Conservation (phyloP, 106 monocot genomes). For the Dendrobium huoshanense region DNA sequence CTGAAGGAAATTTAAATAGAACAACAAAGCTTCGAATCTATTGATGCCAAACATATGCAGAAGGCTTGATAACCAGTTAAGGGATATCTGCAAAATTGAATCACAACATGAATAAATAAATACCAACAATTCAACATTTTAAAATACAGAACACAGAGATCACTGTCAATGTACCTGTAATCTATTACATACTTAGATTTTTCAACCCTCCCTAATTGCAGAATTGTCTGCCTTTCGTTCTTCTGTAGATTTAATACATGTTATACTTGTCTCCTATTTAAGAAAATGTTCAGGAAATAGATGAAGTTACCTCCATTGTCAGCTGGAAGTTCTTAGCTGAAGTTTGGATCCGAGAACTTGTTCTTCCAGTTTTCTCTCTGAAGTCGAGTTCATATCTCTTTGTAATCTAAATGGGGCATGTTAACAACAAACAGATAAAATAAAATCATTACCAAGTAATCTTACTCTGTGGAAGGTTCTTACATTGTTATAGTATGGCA, state of each 20-base stretch:
- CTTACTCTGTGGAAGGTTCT: background rate
- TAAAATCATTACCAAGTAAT: background rate
- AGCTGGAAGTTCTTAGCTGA: slow-evolving; percentile 95
- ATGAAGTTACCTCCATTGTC: slow-evolving; percentile 60
- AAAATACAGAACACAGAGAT: background rate
- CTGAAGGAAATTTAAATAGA: slow-evolving; percentile 28
- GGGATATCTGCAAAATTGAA: slow-evolving; percentile 52
- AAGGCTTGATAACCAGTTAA: slow-evolving; percentile 97
- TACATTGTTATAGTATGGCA: slow-evolving; percentile 75
- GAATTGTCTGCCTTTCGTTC: slow-evolving; percentile 58
- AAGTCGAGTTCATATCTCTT: slow-evolving; percentile 85
- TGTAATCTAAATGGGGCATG: slow-evolving; percentile 19
- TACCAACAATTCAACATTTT: background rate
- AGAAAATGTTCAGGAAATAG: background rate
- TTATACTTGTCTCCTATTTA: background rate
- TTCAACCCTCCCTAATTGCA: slow-evolving; percentile 20
- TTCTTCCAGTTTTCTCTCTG: slow-evolving; percentile 67
- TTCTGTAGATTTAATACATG: slow-evolving; percentile 28
- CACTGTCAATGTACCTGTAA: slow-evolving; percentile 45
- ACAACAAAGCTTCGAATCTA: slow-evolving; percentile 93
- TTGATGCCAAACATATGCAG: slow-evolving; percentile 85
- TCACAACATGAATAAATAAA: too few relatives aligned
- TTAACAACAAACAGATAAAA: background rate
- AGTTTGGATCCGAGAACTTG: slow-evolving; percentile 44
- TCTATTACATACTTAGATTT: slow-evolving; percentile 17